Evolutionary conservation across 805 yeast species (phyloP).

Genomic region (Candida gorgasii): DNA sequence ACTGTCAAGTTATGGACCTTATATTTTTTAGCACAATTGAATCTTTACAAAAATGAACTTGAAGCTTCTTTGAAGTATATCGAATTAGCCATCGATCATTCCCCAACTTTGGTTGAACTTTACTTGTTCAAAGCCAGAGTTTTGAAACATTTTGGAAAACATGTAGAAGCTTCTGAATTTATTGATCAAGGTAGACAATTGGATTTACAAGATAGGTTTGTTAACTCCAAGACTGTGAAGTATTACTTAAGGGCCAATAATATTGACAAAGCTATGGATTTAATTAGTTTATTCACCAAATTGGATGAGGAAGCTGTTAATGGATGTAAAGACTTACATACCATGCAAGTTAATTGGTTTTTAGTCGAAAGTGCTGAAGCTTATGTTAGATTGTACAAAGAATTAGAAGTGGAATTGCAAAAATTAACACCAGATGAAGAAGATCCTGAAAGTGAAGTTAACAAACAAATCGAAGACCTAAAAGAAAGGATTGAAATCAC

Average conservation of each 20-base stretch:
- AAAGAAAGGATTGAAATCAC: constrained; percentile 47
- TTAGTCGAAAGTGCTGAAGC: constrained; percentile 83
- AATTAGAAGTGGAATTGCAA: constrained; percentile 21
- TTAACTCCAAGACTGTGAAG: constrained; percentile 85
- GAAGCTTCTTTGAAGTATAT: constrained; percentile 55
- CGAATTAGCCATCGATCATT: constrained; percentile 63
- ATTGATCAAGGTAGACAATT: constrained; percentile 71
- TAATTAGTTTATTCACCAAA: constrained; percentile 79
- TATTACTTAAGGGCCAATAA: constrained; percentile 76
- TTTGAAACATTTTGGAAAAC: constrained; percentile 67
- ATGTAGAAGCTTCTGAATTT: constrained; percentile 58
- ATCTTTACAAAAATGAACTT: constrained; percentile 52
- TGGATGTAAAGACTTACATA: constrained; percentile 83
- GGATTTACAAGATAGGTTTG: constrained; percentile 88
- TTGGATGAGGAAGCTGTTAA: constrained; percentile 72
- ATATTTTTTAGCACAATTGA: constrained; percentile 80
- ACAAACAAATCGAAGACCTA: constrained; percentile 24
- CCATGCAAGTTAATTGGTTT: constrained; percentile 92
- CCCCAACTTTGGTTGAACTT: constrained; percentile 85
- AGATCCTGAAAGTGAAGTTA: constrained; percentile 10
- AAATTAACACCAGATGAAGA: constrained; percentile 29
- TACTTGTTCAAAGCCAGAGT: constrained; percentile 80
- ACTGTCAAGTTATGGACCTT: constrained; percentile 64
- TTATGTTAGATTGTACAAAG: constrained; percentile 57
- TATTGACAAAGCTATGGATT: constrained; percentile 70